Conservation (phyloP, 2,329 filamentous ascomycete species). For the Sclerotinia borealis region DNA sequence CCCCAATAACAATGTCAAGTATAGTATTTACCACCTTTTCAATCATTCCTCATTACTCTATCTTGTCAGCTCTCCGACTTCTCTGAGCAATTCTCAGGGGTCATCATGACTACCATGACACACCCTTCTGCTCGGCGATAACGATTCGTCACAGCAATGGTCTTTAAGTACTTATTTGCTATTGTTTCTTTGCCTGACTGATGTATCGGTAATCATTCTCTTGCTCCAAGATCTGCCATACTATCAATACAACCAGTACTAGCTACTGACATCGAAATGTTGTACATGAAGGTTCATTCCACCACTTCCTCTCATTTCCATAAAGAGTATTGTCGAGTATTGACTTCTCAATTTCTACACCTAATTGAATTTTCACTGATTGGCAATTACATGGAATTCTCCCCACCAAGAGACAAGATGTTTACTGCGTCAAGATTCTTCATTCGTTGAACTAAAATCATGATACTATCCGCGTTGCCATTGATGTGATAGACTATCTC, state of each 20-base stretch:
- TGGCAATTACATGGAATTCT: not conserved
- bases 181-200: not conserved
- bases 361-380: too few species aligned
- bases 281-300: not conserved
- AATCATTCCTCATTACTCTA: not conserved
- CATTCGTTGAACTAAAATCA: not conserved
- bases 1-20: too few species aligned
- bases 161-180: not conserved
- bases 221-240: not conserved
- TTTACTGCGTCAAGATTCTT: not conserved
- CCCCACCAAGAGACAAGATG: not conserved
- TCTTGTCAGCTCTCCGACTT: not conserved
- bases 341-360: too few species aligned
- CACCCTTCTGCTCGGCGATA: not conserved
- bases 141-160: not conserved
- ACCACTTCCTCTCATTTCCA: fast-evolving
- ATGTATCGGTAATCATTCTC: not conserved
- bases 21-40: not conserved
- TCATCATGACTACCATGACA: too few species aligned
- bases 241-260: not conserved
- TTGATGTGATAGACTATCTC: not conserved
- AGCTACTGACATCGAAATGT: not conserved
- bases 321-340: fast-evolving
- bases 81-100: too few species aligned
- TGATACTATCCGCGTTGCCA: not conserved